These are phyloP conservation scores for Backusella tarrabulga DNA, from an alignment of 192 early-diverging fungal genomes.

Conservation along the genomic window DNA sequence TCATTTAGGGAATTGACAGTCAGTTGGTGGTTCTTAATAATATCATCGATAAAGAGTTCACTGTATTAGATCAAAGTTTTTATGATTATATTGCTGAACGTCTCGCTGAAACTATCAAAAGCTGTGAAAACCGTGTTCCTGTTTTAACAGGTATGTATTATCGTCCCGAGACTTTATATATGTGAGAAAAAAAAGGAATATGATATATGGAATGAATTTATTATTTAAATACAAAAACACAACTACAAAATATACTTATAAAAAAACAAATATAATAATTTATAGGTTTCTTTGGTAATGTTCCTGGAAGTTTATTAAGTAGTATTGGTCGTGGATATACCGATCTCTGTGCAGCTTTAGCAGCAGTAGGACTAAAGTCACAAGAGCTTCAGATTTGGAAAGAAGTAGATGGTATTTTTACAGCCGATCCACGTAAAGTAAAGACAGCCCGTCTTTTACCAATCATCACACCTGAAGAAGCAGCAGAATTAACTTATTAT, in stretches of 20 bases:
- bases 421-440: constrained; percentile 92
- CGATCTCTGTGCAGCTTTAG: constrained; percentile 87
- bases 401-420: constrained; percentile 96
- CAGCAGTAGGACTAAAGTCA: constrained; percentile 77
- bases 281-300: constrained; percentile 83
- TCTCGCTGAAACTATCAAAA: constrained; percentile 47
- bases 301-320: constrained; percentile 78
- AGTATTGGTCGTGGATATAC: constrained; percentile 94
- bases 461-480: constrained; percentile 89
- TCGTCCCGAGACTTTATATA: background rate
- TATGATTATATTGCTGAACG: constrained; percentile 77
- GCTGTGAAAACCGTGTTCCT: constrained; percentile 59
- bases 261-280: background rate
- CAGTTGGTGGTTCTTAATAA: constrained; percentile 78
- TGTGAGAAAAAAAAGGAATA: background rate
- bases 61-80: constrained; percentile 78
- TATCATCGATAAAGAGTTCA: constrained; percentile 69
- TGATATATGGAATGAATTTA: background rate
- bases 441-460: constrained; percentile 71
- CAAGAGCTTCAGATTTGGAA: constrained; percentile 95
- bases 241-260: background rate
- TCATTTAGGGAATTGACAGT: constrained; percentile 68
- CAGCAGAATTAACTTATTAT: constrained; percentile 92
- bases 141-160: constrained; percentile 63
- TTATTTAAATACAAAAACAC: constrained; percentile 2